These are phyloP conservation scores for Toxoplasma gondii DNA, from an alignment of 169 alveolate genomes.

Conservation along the genomic window DNA sequence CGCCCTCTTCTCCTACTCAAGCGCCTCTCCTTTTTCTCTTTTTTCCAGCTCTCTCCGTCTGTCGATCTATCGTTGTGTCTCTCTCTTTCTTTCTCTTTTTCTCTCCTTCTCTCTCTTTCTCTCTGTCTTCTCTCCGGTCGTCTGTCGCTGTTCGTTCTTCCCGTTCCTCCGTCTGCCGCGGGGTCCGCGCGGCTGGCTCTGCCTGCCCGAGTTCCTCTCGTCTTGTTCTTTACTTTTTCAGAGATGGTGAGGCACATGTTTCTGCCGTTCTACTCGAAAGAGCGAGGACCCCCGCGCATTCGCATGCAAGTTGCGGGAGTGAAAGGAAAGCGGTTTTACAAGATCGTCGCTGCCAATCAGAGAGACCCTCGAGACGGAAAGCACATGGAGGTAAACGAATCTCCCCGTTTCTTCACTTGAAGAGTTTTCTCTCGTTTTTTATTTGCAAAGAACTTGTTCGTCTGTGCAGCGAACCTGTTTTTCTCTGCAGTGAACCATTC, in stretches of 20 bases:
- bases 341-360: constrained; percentile 87
- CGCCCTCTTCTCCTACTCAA: not conserved
- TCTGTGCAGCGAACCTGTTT: too few species aligned
- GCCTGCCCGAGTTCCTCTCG: not conserved
- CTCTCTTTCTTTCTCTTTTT: not conserved
- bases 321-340: constrained; percentile 78
- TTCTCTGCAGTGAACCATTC: too few species aligned
- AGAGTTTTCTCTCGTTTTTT: not conserved
- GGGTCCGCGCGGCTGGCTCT: not conserved
- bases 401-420: not conserved
- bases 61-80: not conserved
- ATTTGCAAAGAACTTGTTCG: not conserved
- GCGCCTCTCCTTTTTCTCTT: not conserved
- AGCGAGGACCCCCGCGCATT: constrained; percentile 69
- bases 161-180: not conserved
- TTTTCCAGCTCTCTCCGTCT: not conserved
- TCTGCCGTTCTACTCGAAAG: constrained; percentile 69
- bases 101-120: not conserved
- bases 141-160: not conserved
- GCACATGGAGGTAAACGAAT: constrained; percentile 83
- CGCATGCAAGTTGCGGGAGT: constrained; percentile 68
- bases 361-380: constrained; percentile 89
- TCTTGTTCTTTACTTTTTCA: not conserved
- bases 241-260: constrained; percentile 68
- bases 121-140: not conserved